phyloP scores from a whole-genome alignment of 805 yeast species.

The Yamadazyma tumulicola region DNA sequence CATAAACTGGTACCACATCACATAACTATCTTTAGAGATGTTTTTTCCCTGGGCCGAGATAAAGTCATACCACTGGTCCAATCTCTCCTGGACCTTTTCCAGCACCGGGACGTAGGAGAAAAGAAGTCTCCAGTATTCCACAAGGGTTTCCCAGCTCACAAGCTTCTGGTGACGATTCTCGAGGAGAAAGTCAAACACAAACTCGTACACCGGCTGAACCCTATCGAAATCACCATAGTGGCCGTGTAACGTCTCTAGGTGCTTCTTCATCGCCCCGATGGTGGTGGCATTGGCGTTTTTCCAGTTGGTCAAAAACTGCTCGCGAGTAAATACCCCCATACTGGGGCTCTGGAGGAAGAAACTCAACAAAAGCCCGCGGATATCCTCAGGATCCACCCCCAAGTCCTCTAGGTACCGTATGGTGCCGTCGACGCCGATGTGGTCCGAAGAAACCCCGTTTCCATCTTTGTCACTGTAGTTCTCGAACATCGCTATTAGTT shows the following conservation, averaged over 20 bases:
- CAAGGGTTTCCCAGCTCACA: slow-evolving; percentile 57
- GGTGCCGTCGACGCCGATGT: slow-evolving; percentile 78
- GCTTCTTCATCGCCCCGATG: slow-evolving; percentile 45
- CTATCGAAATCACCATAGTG: slow-evolving; percentile 21
- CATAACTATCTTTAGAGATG: slow-evolving; percentile 78
- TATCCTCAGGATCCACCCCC: slow-evolving; percentile 71
- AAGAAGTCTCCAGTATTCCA: slow-evolving; percentile 74
- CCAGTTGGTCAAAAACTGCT: slow-evolving; percentile 61
- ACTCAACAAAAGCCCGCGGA: slow-evolving; percentile 65
- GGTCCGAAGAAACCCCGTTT: slow-evolving; percentile 23
- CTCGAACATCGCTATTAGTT: slow-evolving; percentile 30
- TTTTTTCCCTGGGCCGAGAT: slow-evolving; percentile 42
- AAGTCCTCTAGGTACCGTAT: slow-evolving; percentile 63
- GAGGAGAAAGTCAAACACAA: slow-evolving; percentile 62
- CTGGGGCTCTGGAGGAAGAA: slow-evolving; percentile 63
- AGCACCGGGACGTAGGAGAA: slow-evolving; percentile 26
- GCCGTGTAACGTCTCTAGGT: slow-evolving; percentile 9
- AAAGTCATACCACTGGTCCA: slow-evolving; percentile 59
- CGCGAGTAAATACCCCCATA: slow-evolving; percentile 56
- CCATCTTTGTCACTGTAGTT: slow-evolving; percentile 30
- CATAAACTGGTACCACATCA: slow-evolving; percentile 71
- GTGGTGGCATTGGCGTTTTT: slow-evolving; percentile 24
- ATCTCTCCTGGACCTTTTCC: slow-evolving; percentile 21
- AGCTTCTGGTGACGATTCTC: slow-evolving; percentile 55
- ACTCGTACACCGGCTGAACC: slow-evolving; percentile 62